These are phyloP conservation scores for Solanum hybrid DNA, from an alignment of 305 asterid species.

Conservation along the genomic window DNA sequence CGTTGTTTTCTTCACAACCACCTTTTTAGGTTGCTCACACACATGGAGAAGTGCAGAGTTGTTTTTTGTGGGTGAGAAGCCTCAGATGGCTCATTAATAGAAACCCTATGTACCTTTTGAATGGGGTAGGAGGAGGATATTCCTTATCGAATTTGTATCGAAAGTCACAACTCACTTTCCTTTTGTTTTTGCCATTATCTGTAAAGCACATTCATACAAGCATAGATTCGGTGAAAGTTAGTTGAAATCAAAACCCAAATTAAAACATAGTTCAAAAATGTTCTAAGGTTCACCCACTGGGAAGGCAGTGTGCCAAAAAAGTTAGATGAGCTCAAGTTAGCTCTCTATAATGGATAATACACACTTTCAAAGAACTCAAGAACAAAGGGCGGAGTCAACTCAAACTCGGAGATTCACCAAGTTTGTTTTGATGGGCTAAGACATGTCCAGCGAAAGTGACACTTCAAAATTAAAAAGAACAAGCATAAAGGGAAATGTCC, in stretches of 20 bases:
- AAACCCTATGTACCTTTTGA: not conserved
- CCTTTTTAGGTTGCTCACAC: not conserved
- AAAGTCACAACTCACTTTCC: not conserved
- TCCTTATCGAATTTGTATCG: not conserved
- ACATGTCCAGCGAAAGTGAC: not conserved
- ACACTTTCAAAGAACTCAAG: not conserved
- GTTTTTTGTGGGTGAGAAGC: not conserved
- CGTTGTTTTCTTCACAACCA: not conserved
- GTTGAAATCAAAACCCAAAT: not conserved
- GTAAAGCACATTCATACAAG: not conserved
- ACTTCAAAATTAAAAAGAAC: not conserved
- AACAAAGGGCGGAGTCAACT: not conserved
- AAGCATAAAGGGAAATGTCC: not conserved
- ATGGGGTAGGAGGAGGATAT: not conserved
- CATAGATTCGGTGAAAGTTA: not conserved
- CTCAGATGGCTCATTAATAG: not conserved
- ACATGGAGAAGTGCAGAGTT: not conserved
- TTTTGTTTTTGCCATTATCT: not conserved
- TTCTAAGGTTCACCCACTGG: not conserved
- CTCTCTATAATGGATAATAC: not conserved
- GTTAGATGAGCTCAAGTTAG: not conserved
- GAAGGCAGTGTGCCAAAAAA: not conserved
- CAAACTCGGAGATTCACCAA: not conserved
- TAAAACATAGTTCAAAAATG: no score
- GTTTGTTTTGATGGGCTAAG: not conserved